Conservation (phyloP, 1,284 basidiomycete genomes). For the Ceratobasidium sp. region DNA sequence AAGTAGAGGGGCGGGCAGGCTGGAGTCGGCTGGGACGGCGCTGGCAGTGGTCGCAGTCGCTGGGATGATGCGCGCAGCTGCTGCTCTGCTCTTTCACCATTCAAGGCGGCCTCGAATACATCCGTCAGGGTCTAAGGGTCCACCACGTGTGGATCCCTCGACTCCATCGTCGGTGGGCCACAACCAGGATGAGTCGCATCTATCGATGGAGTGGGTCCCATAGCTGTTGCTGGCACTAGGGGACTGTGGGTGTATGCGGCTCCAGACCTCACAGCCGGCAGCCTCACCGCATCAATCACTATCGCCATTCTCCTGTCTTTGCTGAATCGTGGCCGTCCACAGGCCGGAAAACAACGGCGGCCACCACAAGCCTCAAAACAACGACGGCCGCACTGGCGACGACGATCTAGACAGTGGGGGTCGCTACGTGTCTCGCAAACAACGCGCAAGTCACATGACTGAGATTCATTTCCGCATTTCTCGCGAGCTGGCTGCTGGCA, state of each 20-base stretch:
- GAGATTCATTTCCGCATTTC: neutral
- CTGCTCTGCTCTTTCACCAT: conserved; percentile 17
- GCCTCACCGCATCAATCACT: conserved; percentile 38
- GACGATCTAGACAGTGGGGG: conserved; percentile 1
- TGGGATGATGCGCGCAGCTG: conserved; percentile 14
- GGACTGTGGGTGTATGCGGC: neutral
- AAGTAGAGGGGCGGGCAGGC: neutral
- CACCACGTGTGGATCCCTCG: conserved; percentile 15
- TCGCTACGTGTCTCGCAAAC: neutral
- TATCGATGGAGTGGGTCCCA: neutral
- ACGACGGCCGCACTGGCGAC: neutral
- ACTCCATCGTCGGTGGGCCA: conserved; percentile 5
- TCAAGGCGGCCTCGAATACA: conserved; percentile 7
- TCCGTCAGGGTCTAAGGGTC: conserved; percentile 12
- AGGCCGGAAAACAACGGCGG: conserved; percentile 1
- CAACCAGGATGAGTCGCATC: neutral
- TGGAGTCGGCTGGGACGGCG: neutral
- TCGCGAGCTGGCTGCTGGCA: neutral
- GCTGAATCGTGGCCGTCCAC: neutral
- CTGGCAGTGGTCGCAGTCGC: neutral
- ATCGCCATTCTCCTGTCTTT: conserved; percentile 1
- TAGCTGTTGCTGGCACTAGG: neutral
- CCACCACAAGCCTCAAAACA: too few relatives aligned
- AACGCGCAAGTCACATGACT: conserved; percentile 31
- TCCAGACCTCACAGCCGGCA: neutral